phyloP scores from a whole-genome alignment of 805 yeast species.

The Candida hispaniensis region DNA sequence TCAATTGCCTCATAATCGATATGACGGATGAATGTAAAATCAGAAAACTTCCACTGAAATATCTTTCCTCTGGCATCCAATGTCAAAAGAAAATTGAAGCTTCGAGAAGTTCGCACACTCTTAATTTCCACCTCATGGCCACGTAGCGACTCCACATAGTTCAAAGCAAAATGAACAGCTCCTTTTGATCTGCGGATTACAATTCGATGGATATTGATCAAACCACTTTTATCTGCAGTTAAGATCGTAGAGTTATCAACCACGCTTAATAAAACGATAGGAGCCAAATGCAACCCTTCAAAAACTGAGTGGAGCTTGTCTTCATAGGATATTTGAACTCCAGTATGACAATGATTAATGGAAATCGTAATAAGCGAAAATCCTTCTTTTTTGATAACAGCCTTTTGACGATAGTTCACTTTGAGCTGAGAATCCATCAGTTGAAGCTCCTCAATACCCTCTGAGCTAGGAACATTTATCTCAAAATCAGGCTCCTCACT shows the following conservation, averaged over 20 bases:
- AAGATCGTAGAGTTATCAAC: conserved; percentile 9
- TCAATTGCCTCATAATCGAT: conserved; percentile 7
- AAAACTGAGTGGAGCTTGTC: conserved; percentile 8
- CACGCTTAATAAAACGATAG: conserved; percentile 8
- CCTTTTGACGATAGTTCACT: conserved; percentile 6
- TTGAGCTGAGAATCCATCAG: conserved; percentile 12
- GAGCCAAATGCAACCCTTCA: conserved; percentile 11
- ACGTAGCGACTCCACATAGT: conserved; percentile 9
- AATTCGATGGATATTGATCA: conserved; percentile 7
- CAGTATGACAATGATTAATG: conserved; percentile 8
- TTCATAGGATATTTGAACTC: conserved; percentile 10
- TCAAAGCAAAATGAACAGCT: conserved; percentile 2
- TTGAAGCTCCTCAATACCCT: conserved; percentile 9
- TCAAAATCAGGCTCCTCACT: conserved; percentile 8
- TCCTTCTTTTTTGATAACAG: conserved; percentile 8
- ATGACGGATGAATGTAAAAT: conserved; percentile 8
- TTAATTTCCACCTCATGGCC: conserved; percentile 10
- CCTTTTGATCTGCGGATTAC: conserved; percentile 5
- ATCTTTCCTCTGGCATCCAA: conserved; percentile 8
- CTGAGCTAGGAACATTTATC: conserved; percentile 8
- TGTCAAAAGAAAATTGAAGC: conserved; percentile 10
- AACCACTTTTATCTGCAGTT: conserved; percentile 7
- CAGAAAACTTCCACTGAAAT: conserved; percentile 12
- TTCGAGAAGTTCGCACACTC: conserved; percentile 4
- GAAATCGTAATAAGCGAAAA: conserved; percentile 1